Conservation (phyloP, 441 rosid genomes). For the Erodium chrysanthum region DNA sequence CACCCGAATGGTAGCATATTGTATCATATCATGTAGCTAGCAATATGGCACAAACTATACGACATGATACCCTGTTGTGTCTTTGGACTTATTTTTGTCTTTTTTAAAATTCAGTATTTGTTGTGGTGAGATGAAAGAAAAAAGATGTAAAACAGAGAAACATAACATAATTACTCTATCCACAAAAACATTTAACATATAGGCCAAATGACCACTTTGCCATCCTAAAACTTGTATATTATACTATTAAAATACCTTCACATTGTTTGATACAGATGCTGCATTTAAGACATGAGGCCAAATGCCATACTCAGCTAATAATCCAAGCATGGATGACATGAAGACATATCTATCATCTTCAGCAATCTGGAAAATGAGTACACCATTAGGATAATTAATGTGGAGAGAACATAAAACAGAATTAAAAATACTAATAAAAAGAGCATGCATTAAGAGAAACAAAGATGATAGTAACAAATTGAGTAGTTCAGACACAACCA, state of each 20-base stretch:
- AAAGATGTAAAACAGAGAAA: too few relatives aligned
- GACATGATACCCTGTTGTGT: neutral
- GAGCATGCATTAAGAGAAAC: neutral
- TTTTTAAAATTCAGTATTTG: too few relatives aligned
- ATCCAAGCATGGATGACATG: slow-evolving; percentile 75
- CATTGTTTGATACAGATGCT: slow-evolving; percentile 45
- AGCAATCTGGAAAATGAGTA: slow-evolving; percentile 39
- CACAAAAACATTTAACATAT: neutral
- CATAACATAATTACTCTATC: too few relatives aligned
- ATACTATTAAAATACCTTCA: slow-evolving; percentile 49
- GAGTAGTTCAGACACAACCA: neutral
- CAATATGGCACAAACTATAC: neutral
- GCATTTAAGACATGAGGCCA: slow-evolving; percentile 73
- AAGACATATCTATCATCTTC: slow-evolving; percentile 79
- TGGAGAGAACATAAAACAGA: too few relatives aligned
- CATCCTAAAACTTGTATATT: neutral
- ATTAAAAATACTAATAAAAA: neutral
- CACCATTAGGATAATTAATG: too few relatives aligned
- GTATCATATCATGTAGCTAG: neutral
- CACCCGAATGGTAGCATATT: neutral
- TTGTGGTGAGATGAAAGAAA: too few relatives aligned
- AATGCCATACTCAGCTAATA: slow-evolving; percentile 71
- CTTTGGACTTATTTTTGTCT: too few relatives aligned
- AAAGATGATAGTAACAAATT: neutral
- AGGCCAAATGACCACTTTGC: neutral